A percentile compares a stretch with the other conserved stretches of the same genome.
Evolutionary conservation across 495 filamentous ascomycete species (phyloP).

Genomic region (Zalerion maritima): DNA sequence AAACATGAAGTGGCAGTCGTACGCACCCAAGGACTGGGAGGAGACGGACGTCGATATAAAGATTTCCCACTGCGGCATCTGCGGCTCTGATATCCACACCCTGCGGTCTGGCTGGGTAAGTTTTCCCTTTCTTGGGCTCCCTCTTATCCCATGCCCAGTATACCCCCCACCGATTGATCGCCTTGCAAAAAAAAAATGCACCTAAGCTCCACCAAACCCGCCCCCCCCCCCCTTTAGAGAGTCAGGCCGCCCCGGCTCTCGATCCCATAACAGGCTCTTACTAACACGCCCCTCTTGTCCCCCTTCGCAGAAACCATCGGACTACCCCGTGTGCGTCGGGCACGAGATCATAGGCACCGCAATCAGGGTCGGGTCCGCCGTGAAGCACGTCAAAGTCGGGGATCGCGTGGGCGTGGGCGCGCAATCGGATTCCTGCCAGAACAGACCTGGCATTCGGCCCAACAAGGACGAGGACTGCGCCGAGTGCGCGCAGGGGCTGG

Average conservation of each 20-base stretch:
- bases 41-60: conserved; percentile 66
- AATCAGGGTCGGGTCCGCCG: conserved; percentile 51
- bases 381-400: conserved; percentile 52
- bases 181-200: not conserved
- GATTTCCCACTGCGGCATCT: conserved; percentile 74
- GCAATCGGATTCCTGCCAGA: conserved; percentile 53
- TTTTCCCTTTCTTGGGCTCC: not conserved
- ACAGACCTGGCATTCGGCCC: too few relatives aligned
- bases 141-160: not conserved
- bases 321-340: conserved; percentile 62
- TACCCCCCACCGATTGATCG: conserved; percentile 1
- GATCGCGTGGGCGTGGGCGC: conserved; percentile 82
- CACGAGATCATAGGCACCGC: conserved; percentile 77
- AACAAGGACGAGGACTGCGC: conserved; percentile 46
- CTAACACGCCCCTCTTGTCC: not conserved
- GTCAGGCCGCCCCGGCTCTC: not conserved
- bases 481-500: conserved; percentile 45
- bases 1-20: conserved; percentile 58
- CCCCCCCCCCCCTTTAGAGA: not conserved
- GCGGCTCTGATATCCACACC: conserved; percentile 65
- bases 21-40: conserved; percentile 63
- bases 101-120: conserved; percentile 54
- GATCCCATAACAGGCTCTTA: not conserved
- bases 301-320: conserved; percentile 41
- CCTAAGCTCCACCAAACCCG: not conserved